Evolutionary conservation across 2,329 filamentous ascomycete genomes (phyloP).

Genomic region (Colletotrichum musicola): DNA sequence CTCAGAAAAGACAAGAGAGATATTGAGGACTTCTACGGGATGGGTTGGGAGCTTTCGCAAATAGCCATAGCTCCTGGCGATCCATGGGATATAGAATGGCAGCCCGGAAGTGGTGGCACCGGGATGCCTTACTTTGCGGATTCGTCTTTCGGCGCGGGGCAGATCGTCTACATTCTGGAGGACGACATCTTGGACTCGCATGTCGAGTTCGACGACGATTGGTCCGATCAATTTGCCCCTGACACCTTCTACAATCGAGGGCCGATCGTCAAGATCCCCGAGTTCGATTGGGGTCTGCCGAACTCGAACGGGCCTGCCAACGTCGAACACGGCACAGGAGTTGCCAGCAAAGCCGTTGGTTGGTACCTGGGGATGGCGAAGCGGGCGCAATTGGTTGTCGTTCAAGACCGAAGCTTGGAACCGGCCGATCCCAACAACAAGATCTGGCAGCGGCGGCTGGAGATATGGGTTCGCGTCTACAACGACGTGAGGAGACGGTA

Average conservation of each 20-base stretch:
- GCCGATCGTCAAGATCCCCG: background rate
- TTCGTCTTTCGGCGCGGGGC: background rate
- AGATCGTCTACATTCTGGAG: background rate
- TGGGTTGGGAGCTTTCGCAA: background rate
- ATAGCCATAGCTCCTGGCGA: background rate
- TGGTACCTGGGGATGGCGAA: background rate
- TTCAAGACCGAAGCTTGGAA: background rate
- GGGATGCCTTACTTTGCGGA: background rate
- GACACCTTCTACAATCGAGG: too few relatives aligned
- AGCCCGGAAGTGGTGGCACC: background rate
- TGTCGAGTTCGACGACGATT: background rate
- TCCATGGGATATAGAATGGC: background rate
- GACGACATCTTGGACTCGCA: background rate
- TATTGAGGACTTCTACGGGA: too few relatives aligned
- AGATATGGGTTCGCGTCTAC: constrained; percentile 5
- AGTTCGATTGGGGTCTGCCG: background rate
- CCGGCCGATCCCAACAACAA: background rate
- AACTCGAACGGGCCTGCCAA: background rate
- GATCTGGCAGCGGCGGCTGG: background rate
- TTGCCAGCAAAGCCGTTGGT: background rate
- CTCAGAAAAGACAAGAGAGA: too few relatives aligned
- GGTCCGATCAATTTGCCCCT: too few relatives aligned
- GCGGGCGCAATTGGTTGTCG: background rate
- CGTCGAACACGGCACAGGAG: background rate
- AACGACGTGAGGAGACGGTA: background rate